Conservation (phyloP, 441 rosid species). For the Aquilaria agallochum region DNA sequence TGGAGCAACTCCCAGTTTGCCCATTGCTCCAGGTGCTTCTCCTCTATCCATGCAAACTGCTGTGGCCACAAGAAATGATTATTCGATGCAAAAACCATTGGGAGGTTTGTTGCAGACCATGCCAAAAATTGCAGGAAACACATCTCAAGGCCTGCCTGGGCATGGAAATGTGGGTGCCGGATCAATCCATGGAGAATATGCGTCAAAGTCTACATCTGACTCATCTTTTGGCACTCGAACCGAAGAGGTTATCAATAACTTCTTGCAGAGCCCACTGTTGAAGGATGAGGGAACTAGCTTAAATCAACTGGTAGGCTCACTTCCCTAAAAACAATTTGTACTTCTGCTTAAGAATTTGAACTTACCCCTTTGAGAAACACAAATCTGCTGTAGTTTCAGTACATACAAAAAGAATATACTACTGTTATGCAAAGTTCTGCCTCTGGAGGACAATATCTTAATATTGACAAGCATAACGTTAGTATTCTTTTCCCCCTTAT, state of each 20-base stretch:
- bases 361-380: too few relatives aligned
- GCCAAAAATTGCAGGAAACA: constrained; percentile 29
- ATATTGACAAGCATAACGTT: too few relatives aligned
- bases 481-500: too few relatives aligned
- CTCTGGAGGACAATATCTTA: too few relatives aligned
- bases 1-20: constrained; percentile 40
- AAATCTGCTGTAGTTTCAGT: too few relatives aligned
- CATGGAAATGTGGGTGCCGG: constrained; percentile 18
- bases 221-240: constrained; percentile 57
- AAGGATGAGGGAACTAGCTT: constrained; percentile 40
- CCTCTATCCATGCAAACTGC: constrained; percentile 44
- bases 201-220: constrained; percentile 22
- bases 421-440: too few relatives aligned
- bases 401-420: too few relatives aligned
- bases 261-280: constrained; percentile 57
- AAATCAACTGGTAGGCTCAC: constrained; percentile 42
- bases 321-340: background rate
- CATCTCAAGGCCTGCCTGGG: constrained; percentile 30
- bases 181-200: constrained; percentile 22
- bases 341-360: too few relatives aligned
- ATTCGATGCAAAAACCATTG: constrained; percentile 33
- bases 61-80: constrained; percentile 26
- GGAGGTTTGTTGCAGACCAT: constrained; percentile 35
- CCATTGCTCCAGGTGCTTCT: constrained; percentile 32
- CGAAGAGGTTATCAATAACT: constrained; percentile 65